These are phyloP conservation scores for Aspergillus pseudoviridinutans DNA, from an alignment of 2,329 filamentous ascomycete species.

Conservation along the genomic window DNA sequence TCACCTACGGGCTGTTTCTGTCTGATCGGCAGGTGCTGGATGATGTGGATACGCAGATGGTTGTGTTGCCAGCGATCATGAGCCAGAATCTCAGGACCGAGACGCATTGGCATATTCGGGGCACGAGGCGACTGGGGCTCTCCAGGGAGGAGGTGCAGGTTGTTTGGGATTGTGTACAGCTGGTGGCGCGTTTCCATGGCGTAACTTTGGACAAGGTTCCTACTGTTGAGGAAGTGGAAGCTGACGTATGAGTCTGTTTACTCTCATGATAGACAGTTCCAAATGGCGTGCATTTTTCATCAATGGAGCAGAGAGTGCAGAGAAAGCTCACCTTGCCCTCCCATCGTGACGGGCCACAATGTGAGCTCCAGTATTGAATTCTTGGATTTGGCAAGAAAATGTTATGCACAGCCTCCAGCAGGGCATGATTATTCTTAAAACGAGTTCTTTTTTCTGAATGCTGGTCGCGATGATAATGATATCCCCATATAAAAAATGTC, in stretches of 20 bases:
- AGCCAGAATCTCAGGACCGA: conserved; percentile 41
- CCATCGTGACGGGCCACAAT: not conserved
- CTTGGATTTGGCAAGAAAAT: not conserved
- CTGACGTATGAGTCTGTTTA: conserved; percentile 21
- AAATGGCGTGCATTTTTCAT: not conserved
- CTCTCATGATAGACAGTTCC: not conserved
- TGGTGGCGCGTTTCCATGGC: conserved; percentile 27
- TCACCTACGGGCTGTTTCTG: conserved; percentile 60
- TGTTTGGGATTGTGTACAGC: conserved; percentile 28
- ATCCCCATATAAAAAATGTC: not conserved
- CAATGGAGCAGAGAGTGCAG: not conserved
- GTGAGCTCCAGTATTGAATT: not conserved
- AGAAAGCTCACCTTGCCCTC: not conserved
- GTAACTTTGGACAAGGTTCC: conserved; percentile 27
- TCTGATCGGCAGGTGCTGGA: conserved; percentile 40
- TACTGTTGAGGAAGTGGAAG: conserved; percentile 29
- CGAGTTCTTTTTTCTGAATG: too few relatives aligned
- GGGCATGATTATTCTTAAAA: not conserved
- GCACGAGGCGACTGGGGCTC: conserved; percentile 38
- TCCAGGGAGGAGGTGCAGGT: conserved; percentile 39
- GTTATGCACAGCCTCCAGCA: not conserved
- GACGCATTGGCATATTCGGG: conserved; percentile 46
- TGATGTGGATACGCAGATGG: conserved; percentile 42
- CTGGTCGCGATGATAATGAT: not conserved
- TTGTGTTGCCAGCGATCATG: conserved; percentile 44